Percentiles rank a stretch among this genome's conserved stretches.
These are phyloP conservation scores for Arthrobotrys sphaeroides DNA, from an alignment of 2,329 filamentous ascomycete genomes.

Conservation along the genomic window DNA sequence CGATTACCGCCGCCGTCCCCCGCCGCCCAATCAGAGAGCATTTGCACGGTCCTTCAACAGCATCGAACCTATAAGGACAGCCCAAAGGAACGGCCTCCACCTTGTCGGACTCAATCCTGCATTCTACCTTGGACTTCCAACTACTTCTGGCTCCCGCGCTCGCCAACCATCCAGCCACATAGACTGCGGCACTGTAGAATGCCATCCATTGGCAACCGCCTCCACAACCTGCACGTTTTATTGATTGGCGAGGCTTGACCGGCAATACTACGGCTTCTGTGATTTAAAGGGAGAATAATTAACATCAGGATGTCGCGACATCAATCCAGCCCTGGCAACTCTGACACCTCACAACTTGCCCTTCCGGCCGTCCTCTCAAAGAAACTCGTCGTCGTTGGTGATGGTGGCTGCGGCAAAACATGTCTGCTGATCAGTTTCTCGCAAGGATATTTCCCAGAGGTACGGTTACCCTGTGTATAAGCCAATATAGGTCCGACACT, in stretches of 20 bases:
- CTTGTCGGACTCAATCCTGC: too few relatives aligned
- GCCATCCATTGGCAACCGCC: conserved; percentile 26
- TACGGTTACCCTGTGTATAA: conserved; percentile 63
- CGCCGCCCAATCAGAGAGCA: not conserved
- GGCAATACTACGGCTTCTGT: not conserved
- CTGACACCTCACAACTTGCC: conserved; percentile 62
- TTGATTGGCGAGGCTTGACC: not conserved
- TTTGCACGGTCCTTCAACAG: not conserved
- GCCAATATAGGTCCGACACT: not conserved
- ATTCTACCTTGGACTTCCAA: not conserved
- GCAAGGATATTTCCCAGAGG: conserved; percentile 98
- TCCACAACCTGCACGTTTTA: not conserved
- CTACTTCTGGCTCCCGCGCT: not conserved
- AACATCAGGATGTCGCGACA: conserved; percentile 36
- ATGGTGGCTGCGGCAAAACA: conserved; percentile 98
- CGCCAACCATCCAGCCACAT: not conserved
- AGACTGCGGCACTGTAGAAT: conserved; percentile 31
- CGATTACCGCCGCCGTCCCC: not conserved
- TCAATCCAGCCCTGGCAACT: not conserved
- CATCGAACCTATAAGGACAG: too few relatives aligned
- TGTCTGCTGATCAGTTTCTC: conserved; percentile 98
- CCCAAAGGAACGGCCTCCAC: too few relatives aligned
- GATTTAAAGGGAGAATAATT: not conserved
- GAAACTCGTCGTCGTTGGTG: conserved; percentile 98
- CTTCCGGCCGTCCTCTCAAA: conserved; percentile 89